These are phyloP conservation scores for Cladosporium halotolerans DNA, from an alignment of 2,329 filamentous ascomycete species.

Conservation along the genomic window DNA sequence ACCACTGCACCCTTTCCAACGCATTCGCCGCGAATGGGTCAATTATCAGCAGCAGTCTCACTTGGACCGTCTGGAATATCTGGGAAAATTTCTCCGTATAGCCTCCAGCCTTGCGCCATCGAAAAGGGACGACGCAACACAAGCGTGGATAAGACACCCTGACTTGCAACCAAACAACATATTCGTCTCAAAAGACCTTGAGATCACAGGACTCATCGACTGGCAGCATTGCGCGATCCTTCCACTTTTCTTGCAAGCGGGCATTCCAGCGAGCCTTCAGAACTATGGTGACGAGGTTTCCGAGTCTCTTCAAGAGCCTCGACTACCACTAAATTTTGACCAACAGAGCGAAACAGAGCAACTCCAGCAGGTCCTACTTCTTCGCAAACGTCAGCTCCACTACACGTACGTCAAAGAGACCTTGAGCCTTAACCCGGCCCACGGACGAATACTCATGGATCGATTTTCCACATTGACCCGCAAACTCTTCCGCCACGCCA, in stretches of 20 bases:
- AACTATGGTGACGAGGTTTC: conserved; percentile 30
- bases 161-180: conserved; percentile 29
- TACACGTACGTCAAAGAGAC: conserved; percentile 23
- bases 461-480: background rate
- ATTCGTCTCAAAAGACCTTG: conserved; percentile 24
- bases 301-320: background rate
- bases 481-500: conserved; percentile 17
- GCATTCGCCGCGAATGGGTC: conserved; percentile 26
- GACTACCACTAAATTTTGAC: background rate
- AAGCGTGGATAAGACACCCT: conserved; percentile 26
- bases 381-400: conserved; percentile 21
- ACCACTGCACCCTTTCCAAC: conserved; percentile 29
- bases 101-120: conserved; percentile 16
- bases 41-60: conserved; percentile 16
- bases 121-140: background rate
- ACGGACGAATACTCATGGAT: conserved; percentile 14
- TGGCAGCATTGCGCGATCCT: conserved; percentile 36
- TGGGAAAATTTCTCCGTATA: conserved; percentile 27
- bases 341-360: conserved; percentile 14
- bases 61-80: conserved; percentile 21
- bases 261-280: conserved; percentile 35
- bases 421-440: conserved; percentile 9
- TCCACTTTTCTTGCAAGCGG: conserved; percentile 32
- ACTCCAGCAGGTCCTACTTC: conserved; percentile 14
- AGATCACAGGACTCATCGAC: conserved; percentile 36